These are phyloP conservation scores for Delonix regia DNA, from an alignment of 306 rosid genomes.

Conservation along the genomic window DNA sequence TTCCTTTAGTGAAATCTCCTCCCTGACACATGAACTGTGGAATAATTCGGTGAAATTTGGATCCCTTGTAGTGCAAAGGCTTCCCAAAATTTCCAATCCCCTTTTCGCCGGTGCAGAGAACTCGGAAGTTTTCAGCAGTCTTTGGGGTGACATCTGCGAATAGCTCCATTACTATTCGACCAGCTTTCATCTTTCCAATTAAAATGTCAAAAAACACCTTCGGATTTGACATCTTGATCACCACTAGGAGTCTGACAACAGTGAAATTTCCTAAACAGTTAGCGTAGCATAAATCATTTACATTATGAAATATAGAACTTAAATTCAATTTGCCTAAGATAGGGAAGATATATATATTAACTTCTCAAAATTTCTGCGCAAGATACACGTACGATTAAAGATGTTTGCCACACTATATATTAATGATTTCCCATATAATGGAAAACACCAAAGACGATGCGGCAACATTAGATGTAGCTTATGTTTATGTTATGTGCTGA, in stretches of 20 bases:
- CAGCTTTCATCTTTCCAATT: slow-evolving; percentile 78
- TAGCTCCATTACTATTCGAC: slow-evolving; percentile 75
- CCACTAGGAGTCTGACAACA: not conserved
- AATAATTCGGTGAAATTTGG: slow-evolving; percentile 76
- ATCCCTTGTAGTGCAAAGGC: slow-evolving; percentile 73
- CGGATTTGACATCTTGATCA: slow-evolving; percentile 65
- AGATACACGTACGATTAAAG: not conserved
- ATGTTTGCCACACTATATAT: slow-evolving; percentile 45
- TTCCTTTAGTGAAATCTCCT: slow-evolving; percentile 82
- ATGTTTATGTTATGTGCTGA: slow-evolving; percentile 66
- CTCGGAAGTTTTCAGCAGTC: slow-evolving; percentile 92
- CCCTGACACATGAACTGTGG: slow-evolving; percentile 89
- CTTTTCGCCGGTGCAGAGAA: slow-evolving; percentile 82
- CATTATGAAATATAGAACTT: not conserved
- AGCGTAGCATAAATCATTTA: not conserved
- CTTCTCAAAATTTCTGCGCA: not conserved
- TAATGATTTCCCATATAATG: slow-evolving; percentile 10
- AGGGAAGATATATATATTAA: not conserved
- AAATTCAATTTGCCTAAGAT: not conserved
- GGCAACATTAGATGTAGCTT: slow-evolving; percentile 63
- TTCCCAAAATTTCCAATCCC: slow-evolving; percentile 74
- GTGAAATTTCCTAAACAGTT: not conserved
- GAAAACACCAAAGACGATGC: slow-evolving; percentile 14
- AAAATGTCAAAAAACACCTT: slow-evolving; percentile 83
- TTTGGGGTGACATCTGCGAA: slow-evolving; percentile 76